Base-by-base conservation (phyloP, 139 green algal species). In the Chlamydomonas sp. region DNA sequence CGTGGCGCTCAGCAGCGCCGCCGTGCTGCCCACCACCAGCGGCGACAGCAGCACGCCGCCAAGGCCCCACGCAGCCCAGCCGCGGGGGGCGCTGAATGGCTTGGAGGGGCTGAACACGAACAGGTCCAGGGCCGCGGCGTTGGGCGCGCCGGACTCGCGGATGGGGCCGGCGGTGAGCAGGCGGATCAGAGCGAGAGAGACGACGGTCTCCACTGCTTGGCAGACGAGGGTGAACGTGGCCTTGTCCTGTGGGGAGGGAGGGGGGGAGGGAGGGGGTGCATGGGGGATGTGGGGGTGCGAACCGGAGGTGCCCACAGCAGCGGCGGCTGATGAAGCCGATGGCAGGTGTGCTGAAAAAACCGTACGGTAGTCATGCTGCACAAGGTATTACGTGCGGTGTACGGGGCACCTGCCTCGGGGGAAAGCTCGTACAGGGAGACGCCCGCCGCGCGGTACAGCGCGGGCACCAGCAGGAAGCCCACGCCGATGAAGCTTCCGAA, bases 11-110 rank as follows among this genome's bases (percentile, higher is more conserved):
- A 97, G 58, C 14, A 91, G 57, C 5, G 83, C 69, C 1, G 94
- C 93, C 4, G 91, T 75, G 3, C 63, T 17, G 79, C 92, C 94
- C 2, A 98, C 93, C 0, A 97, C 90, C 1, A 95, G 20, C 1
- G 96, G 96, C 49, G 96, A 89, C 20, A 92, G 78, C 58, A 93
- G 49, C 2, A 95, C 74, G 62, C 96, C 96, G 64, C 96, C 58
- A 31, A 97, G 73, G 2, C 67, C 96, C 96, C 96, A 98, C 0
- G 90, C 62, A n/a, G 94, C 83, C 96, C 96, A 98, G 6, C 96
- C 96, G 63, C 90, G 69, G 2, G 93, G 92, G 16, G 77, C 89
- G 31, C 74, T 82, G 88, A 98, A 96, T 1, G 96, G 94, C 0
- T 90, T 16, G 17, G 81, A 90, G 20, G 76, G 77, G 87, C 86